Evolutionary conservation across 352 stramenopile species (phyloP), one percentile per base, ranked within the genome.

Genomic region (Phytopythium kandeliae): DNA sequence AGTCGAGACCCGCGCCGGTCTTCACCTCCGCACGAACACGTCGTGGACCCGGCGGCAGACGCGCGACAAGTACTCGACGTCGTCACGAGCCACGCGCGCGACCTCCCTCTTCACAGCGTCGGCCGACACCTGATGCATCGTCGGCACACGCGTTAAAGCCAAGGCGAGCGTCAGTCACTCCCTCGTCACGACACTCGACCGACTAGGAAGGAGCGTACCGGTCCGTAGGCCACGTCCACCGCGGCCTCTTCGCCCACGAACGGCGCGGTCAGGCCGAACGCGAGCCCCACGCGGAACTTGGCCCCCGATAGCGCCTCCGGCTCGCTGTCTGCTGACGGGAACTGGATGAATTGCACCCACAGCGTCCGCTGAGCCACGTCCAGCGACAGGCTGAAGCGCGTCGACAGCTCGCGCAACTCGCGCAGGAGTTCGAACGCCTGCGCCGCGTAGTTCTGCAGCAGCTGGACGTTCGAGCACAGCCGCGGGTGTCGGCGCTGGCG

Each of bases 321-420:
- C 16, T n/a, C 48, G 13, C 48, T 64, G 36, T 51, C 42, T 9
- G 48, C 41, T 11, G 63, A 63, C 7, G 77, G 71, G 34, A 87
- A 88, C 45, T 79, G 78, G 26, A 85, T 48, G 43, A 91, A 89
- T 43, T 87, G 71, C 33, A 85, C 58, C 71, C 73, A 87, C 2
- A 91, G 57, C 26, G 65, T 63, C 26, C 61, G 67, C 17, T 68
- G 51, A 12, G 82, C 57, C 31, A 63, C 44, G 38, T 72, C 61
- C 41, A 85, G 77, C 21, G 67, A 62, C 58, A 87, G 58, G 4
- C 60, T 55, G 51, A 78, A 85, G 44, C 64, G 57, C 9, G 65
- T 76, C 33, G 79, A 91, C 9, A 91, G 63, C 13, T 64, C 48
- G 16, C 79, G 77, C 31, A 91, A 46, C 21, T 88, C 76, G 15